Evolutionary conservation across 148 eudicot species (phyloP), one percentile per base, ranked within the genome.

Genomic region (Diospyros lotus): DNA sequence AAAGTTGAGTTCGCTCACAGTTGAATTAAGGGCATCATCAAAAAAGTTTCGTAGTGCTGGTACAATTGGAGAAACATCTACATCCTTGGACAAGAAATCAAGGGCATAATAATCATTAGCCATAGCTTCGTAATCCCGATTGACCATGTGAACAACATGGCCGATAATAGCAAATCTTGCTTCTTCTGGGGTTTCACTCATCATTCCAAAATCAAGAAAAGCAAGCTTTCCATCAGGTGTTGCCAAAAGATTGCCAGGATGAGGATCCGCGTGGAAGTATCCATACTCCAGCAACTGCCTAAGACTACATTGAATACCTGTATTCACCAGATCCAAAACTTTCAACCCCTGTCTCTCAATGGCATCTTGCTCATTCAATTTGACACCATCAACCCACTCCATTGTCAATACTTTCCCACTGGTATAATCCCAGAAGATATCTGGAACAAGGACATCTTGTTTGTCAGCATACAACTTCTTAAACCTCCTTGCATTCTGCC

Each of bases 91-190:
- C 82, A 95, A 82, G 82, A 95, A 95, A 77, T 95, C 87, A 59
- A 95, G 86, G 45, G 90, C 94, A 77, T 95, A 95, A 71, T 95
- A 95, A 83, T 95, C 99, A 71, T 86, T 94, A 18, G 99, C 99
- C 99, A 95, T 95, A 73, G 99, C 99, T 93, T 95, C 99, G 82
- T 95, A 95, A 82, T 95, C 99, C 69, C 99, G 91, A 87, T 95
- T 95, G 64, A 95, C 99, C 94, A 95, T 83, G 84, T 95, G 99
- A 76, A 95, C 99, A 78, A 95, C 99, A 81, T 95, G 99, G 75
- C 99, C 97, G 74, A 95, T 95, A 76, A 95, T 95, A 53, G 99
- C 99, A 76, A 81, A 87, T 80, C 99, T 89, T 76, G 99, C 99
- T 65, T 90, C 87, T 85, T 95, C 99, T 56, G 99, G 99, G 65